Evolutionary conservation across 2,329 filamentous ascomycete genomes (phyloP).

Genomic region (Botryotinia narcissicola): DNA sequence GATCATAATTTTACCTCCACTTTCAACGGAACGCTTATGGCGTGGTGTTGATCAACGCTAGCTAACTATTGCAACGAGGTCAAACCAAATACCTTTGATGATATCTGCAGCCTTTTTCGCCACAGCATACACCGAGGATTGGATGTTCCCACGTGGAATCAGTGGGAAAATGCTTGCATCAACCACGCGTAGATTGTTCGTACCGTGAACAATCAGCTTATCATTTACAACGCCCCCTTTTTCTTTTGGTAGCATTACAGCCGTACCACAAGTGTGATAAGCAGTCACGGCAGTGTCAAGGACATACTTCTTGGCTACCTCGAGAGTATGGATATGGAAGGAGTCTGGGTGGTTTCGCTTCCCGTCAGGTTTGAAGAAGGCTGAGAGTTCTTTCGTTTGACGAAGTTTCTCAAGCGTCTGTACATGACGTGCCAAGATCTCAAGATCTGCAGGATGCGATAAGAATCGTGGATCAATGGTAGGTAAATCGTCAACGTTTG

Average conservation of each 20-base stretch:
- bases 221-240: constrained; percentile 25
- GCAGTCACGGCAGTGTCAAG: neutral
- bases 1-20: neutral
- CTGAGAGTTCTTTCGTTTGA: constrained; percentile 1
- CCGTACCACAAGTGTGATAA: constrained; percentile 10
- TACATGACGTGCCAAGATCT: constrained; percentile 9
- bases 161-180: constrained; percentile 22
- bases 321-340: neutral
- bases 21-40: neutral
- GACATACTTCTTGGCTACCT: constrained; percentile 9
- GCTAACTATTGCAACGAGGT: neutral
- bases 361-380: neutral
- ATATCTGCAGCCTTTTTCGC: neutral
- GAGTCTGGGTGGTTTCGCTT: constrained; percentile 8
- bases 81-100: neutral
- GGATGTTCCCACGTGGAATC: neutral
- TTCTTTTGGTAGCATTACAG: constrained; percentile 16
- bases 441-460: constrained; percentile 13
- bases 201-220: constrained; percentile 23
- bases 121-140: neutral
- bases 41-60: neutral
- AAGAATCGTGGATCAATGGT: constrained; percentile 40
- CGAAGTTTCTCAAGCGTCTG: constrained; percentile 11
- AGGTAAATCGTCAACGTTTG: constrained; percentile 41
- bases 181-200: constrained; percentile 20